Evolutionary conservation across 1,284 basidiomycete species (phyloP), one percentile per base, ranked within the genome.

Genomic region (Kalmanozyma brasiliensis): DNA sequence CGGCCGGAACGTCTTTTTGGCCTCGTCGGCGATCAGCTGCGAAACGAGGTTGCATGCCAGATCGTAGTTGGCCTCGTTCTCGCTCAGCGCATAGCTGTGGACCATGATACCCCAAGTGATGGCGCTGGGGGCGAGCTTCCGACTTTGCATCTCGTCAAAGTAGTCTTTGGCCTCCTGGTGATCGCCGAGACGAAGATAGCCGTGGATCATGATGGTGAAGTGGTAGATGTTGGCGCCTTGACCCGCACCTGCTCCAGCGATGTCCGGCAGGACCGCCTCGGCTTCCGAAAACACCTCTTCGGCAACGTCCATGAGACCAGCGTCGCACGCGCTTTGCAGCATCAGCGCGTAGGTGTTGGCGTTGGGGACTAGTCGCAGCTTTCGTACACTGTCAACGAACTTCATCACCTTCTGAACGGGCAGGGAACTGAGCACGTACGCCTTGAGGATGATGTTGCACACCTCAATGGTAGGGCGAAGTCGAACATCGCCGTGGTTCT

Each of bases 191-290:
- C 89, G 88, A 41, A 96, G 84, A 78, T 89, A 90, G 1, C 89
- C 92, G 17, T 88, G 86, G 84, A 98, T 90, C 71, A 98, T 84
- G 79, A 93, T 90, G n/a, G 92, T 93, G 67, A 92, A 87, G 45
- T 90, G 85, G 76, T 89, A 90, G 19, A 83, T 76, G 53, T 84
- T 82, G 1, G 85, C 76, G 17, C 76, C 78, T 11, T 73, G 63
- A 10, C 63, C 70, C 8, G 34, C 13, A 11, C 26, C 46, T 14
- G 8, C n/a, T 20, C 61, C 67, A 8, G 45, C 33, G 19, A 53
- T 17, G 9, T 47, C 26, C 1, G 57, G 57, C 37, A 80, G 43
- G 16, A 40, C 36, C 9, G 32, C 11, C 16, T 81, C 79, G 6
- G 71, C 66, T 37, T 71, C 55, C 6, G 51, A 56, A 41, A 91